Conservation (phyloP, 75 land plant species). For the Picea glauca region DNA sequence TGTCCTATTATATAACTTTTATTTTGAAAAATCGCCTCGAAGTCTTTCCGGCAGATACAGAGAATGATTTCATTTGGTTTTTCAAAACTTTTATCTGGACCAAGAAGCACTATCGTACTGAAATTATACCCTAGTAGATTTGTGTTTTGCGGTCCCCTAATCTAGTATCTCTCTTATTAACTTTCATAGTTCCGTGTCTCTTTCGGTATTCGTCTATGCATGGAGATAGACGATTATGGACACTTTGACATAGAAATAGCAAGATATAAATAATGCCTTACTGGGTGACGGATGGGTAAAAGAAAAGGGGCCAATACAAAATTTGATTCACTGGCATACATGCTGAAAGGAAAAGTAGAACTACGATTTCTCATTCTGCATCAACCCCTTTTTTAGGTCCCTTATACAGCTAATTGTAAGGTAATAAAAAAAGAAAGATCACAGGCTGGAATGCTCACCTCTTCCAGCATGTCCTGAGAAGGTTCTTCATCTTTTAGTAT, state of each 20-base stretch:
- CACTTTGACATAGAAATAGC: too few relatives aligned
- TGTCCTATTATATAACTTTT: too few relatives aligned
- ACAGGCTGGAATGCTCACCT: slow-evolving; percentile 8
- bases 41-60: too few relatives aligned
- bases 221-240: too few relatives aligned
- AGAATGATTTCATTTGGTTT: background rate
- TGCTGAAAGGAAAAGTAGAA: background rate
- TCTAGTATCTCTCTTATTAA: background rate
- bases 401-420: too few relatives aligned
- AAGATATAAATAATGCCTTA: too few relatives aligned
- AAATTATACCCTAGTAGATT: background rate
- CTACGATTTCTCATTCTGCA: background rate
- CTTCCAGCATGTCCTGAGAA: slow-evolving; percentile 21
- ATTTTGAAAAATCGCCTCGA: too few relatives aligned
- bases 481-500: slow-evolving; percentile 5
- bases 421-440: background rate
- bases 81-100: background rate
- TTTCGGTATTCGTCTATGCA: background rate
- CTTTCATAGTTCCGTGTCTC: background rate
- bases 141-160: background rate
- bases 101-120: background rate
- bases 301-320: background rate
- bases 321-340: background rate
- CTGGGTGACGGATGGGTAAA: background rate
- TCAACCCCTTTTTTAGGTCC: background rate